Conservation (phyloP, 257 asterid species). For the Nicotiana tabacum region DNA sequence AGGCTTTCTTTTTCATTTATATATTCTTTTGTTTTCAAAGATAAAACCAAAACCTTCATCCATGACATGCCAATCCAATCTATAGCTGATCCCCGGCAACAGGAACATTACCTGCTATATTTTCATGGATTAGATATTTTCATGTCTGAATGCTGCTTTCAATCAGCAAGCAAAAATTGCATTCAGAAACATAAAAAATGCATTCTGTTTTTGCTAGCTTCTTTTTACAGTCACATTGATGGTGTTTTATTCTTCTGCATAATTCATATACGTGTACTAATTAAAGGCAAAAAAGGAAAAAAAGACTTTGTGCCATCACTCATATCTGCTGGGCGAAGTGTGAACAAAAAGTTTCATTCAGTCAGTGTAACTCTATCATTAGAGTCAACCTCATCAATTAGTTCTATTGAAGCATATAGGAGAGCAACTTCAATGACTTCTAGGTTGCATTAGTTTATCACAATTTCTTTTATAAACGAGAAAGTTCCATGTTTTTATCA, state of each 20-base stretch:
- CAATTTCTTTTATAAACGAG: background rate
- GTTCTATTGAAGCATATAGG: background rate
- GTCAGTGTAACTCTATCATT: background rate
- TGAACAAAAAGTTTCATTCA: background rate
- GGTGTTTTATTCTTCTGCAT: background rate
- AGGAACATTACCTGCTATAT: background rate
- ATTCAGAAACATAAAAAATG: background rate
- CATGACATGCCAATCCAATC: background rate
- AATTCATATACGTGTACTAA: background rate
- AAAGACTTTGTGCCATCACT: background rate
- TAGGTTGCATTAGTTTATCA: background rate
- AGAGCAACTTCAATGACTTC: background rate
- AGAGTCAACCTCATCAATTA: background rate
- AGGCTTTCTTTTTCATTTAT: background rate
- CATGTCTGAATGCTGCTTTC: background rate
- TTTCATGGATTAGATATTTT: background rate
- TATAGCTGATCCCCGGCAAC: background rate
- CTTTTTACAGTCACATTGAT: background rate
- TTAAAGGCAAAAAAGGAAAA: background rate
- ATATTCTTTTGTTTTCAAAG: background rate
- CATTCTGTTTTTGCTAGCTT: background rate
- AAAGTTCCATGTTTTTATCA: background rate
- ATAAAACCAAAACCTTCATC: background rate
- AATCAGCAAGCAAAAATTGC: background rate
- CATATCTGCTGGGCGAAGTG: background rate